Conservation (phyloP, 495 filamentous ascomycete genomes). For the Neurospora sp. region DNA sequence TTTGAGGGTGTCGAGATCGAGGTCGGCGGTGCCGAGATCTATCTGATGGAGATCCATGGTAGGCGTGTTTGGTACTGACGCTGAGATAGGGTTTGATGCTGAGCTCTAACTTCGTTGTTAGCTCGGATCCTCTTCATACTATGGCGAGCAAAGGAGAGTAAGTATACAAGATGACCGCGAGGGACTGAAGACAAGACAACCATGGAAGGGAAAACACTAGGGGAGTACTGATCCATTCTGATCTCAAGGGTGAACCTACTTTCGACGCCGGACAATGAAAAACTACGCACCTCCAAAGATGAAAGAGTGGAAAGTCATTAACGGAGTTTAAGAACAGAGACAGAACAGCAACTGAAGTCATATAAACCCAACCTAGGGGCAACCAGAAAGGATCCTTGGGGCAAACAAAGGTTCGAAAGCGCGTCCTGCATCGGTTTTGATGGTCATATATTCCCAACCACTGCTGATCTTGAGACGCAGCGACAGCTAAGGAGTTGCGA, state of each 20-base stretch:
- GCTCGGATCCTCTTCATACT: neutral
- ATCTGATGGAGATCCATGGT: neutral
- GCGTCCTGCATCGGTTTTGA: neutral
- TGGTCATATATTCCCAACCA: too few relatives aligned
- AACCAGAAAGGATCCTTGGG: neutral
- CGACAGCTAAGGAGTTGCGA: neutral
- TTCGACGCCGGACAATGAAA: too few relatives aligned
- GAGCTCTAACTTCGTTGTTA: neutral
- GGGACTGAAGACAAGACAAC: too few relatives aligned
- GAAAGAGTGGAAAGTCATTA: too few relatives aligned
- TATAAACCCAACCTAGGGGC: too few relatives aligned
- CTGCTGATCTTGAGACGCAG: neutral
- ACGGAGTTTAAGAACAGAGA: neutral
- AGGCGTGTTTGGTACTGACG: neutral
- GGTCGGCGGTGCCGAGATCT: neutral
- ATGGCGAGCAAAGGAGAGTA: neutral
- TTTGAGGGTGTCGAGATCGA: neutral
- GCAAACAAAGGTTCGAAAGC: neutral
- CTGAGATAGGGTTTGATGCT: neutral
- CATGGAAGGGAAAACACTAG: too few relatives aligned
- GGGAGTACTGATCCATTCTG: too few relatives aligned
- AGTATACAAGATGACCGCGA: too few relatives aligned
- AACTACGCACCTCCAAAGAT: neutral
- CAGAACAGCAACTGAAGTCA: too few relatives aligned
- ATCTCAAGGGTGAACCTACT: too few relatives aligned